Base-by-base conservation (phyloP, 1,284 basidiomycete species). In the Fomitopsis pinicola region DNA sequence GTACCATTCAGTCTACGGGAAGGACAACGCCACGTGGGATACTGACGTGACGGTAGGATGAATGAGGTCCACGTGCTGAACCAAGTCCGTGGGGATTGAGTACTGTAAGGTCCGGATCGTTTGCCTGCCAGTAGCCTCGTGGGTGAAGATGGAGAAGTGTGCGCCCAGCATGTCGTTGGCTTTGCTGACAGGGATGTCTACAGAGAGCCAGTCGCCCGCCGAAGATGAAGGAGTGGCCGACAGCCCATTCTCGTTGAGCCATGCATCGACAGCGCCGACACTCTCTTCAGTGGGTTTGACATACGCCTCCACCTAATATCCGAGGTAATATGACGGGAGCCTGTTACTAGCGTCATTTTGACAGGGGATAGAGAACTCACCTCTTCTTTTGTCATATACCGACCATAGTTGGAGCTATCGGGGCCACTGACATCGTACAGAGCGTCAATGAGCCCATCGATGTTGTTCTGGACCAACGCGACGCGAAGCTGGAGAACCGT, bases 141-240 rank as follows among this genome's bases (percentile, higher is more conserved):
- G 74, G 26, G 64, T 67, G 66, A 77, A 80, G 14, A 66, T 62
- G 33, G 71, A 66, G 65, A 75, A 80, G 30, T 77, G 59, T 28
- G 76, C 66, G 42, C 69, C 64, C 36, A 80, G 64, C 8, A 80
- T 62, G 52, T 64, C 59, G 61, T 71, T 77, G 6, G 77, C 78
- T 59, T 75, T 68, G 55, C 68, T 64, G 33, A 76, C 68, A 7
- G 76, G 70, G n/a, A 75, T 64, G 2, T 69, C 63, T 61, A 80
- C 68, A 4, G 67, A 58, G 17, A 79, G 57, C 76, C 76, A 79
- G 64, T 79, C 77, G 7, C 75, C 76, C 55, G 69, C 72, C 59
- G 72, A 68, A 17, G 69, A 62, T 46, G 61, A 60, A n/a, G 71
- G 63, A n/a, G 59, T 69, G 28, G 78, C 66, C 19, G 67, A 70